Conservation (phyloP, 164 flowering plant genomes). For the Amborella trichopoda region DNA sequence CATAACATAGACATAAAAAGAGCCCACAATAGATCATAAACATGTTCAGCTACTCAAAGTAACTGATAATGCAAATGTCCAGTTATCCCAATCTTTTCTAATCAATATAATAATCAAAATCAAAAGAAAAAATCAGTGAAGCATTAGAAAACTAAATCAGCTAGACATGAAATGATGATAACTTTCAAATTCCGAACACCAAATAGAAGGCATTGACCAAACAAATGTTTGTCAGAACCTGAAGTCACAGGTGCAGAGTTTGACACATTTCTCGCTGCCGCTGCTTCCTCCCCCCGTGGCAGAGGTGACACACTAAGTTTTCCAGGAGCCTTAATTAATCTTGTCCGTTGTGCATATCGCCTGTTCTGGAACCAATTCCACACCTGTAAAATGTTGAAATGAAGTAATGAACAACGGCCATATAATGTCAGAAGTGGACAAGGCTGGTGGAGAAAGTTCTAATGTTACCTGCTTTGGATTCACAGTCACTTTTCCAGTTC, state of each 20-base stretch:
- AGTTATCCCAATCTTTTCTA: no score
- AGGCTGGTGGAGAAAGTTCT: not conserved
- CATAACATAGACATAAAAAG: no score
- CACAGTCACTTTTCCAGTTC: slow-evolving; percentile 69
- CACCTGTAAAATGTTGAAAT: slow-evolving; percentile 31
- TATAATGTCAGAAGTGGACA: not conserved
- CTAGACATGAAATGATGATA: no score
- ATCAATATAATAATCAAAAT: no score
- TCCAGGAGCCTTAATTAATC: slow-evolving; percentile 44
- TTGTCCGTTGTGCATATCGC: slow-evolving; percentile 78
- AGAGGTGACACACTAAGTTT: slow-evolving; percentile 40
- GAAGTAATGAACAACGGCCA: slow-evolving; percentile 7
- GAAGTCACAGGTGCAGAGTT: slow-evolving; percentile 26
- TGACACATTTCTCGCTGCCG: slow-evolving; percentile 25
- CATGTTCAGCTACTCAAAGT: no score
- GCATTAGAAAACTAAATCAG: no score
- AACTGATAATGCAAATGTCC: no score
- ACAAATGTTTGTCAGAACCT: no score
- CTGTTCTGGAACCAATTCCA: slow-evolving; percentile 99
- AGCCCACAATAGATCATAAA: no score
- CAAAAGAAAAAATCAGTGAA: no score
- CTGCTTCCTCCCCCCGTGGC: slow-evolving; percentile 48
- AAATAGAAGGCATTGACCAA: no score
- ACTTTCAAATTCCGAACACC: no score
- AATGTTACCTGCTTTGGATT: slow-evolving; percentile 74